These are phyloP conservation scores for Rhodotorula paludigena DNA, from an alignment of 768 basidiomycete genomes.

Conservation along the genomic window DNA sequence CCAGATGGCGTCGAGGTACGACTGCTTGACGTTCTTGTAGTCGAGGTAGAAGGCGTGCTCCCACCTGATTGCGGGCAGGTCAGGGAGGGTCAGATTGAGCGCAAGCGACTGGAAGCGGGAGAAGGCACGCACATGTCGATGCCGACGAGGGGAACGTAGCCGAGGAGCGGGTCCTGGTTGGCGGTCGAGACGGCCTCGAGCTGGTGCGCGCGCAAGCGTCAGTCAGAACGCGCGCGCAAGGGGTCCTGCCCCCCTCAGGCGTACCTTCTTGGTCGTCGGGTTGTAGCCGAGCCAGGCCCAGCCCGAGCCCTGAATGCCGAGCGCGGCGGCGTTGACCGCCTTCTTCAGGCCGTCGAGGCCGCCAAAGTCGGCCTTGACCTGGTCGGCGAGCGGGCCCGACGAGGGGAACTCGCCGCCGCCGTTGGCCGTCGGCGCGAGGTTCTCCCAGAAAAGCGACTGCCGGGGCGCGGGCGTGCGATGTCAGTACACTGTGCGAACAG, in stretches of 20 bases:
- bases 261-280: slow-evolving; percentile 35
- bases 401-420: slow-evolving; percentile 54
- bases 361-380: slow-evolving; percentile 76
- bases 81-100: not conserved
- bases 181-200: slow-evolving; percentile 88
- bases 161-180: slow-evolving; percentile 86
- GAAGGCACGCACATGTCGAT: slow-evolving; percentile 67
- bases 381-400: slow-evolving; percentile 59
- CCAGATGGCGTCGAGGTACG: slow-evolving; percentile 90
- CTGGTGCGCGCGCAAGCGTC: slow-evolving; percentile 57
- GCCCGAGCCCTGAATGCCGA: slow-evolving; percentile 89
- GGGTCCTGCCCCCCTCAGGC: no score
- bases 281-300: slow-evolving; percentile 90
- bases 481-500: no score
- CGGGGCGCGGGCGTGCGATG: not conserved
- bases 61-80: slow-evolving; percentile 53
- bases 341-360: slow-evolving; percentile 81
- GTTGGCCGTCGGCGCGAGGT: slow-evolving; percentile 67
- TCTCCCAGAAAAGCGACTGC: slow-evolving; percentile 85
- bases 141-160: slow-evolving; percentile 84
- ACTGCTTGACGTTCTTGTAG: slow-evolving; percentile 87
- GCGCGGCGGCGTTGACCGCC: slow-evolving; percentile 77
- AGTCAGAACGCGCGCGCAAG: no score
- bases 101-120: not conserved
- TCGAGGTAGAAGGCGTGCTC: slow-evolving; percentile 79